These are phyloP conservation scores for Aegilops bicornis DNA, from an alignment of 176 grass and related monocot species.

Conservation along the genomic window DNA sequence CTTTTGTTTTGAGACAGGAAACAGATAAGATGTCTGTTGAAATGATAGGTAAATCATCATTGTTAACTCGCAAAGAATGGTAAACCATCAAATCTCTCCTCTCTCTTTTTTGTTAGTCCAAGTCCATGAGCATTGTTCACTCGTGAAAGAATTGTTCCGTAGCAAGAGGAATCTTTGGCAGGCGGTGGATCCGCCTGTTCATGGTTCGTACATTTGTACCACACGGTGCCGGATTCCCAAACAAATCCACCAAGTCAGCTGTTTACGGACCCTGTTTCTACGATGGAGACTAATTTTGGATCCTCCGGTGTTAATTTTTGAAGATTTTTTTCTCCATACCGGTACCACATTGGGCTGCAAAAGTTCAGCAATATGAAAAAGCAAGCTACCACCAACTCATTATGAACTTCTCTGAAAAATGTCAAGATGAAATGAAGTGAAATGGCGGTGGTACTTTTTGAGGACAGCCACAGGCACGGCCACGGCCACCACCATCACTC, in stretches of 20 bases:
- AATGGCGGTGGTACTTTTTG: slow-evolving; percentile 4
- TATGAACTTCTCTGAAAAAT: neutral
- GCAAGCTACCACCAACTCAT: neutral
- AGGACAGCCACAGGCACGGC: neutral
- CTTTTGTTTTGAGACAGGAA: too few relatives aligned
- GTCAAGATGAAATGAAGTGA: neutral
- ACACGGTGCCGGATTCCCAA: neutral
- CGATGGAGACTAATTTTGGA: neutral
- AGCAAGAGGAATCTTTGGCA: slow-evolving; percentile 56
- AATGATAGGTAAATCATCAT: neutral
- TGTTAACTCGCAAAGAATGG: neutral
- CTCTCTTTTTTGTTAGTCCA: neutral
- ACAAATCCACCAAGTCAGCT: slow-evolving; percentile 23
- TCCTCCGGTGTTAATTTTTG: neutral
- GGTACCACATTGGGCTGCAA: too few relatives aligned
- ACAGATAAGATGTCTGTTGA: neutral
- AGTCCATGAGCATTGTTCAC: neutral
- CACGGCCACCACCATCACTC: neutral
- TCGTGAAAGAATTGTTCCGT: neutral
- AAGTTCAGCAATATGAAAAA: neutral
- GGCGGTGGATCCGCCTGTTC: slow-evolving; percentile 34
- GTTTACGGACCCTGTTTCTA: neutral
- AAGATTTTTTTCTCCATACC: too few relatives aligned
- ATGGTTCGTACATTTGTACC: slow-evolving; percentile 6
- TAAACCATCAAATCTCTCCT: too few relatives aligned